These are phyloP conservation scores for Crepidotus variabilis DNA, from an alignment of 768 basidiomycete genomes.

Conservation along the genomic window DNA sequence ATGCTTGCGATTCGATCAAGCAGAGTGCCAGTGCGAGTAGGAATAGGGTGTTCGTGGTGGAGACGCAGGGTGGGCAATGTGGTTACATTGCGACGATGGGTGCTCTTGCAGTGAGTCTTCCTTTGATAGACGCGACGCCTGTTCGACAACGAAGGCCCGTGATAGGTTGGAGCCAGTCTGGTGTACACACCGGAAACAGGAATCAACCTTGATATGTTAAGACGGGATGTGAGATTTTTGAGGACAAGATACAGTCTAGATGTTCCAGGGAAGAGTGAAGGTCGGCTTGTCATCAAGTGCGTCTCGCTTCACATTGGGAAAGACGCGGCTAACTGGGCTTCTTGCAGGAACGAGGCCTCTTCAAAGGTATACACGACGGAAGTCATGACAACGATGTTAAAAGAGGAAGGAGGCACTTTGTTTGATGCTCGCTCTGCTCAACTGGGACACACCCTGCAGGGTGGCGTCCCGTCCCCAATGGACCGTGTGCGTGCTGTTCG, in stretches of 20 bases:
- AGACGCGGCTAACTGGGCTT: conserved; percentile 4
- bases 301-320: conserved; percentile 18
- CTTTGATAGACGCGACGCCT: neutral
- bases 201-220: conserved; percentile 77
- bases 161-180: conserved; percentile 83
- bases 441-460: conserved; percentile 95
- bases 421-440: conserved; percentile 97
- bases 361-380: conserved; percentile 90
- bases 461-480: conserved; percentile 91
- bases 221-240: conserved; percentile 84
- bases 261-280: conserved; percentile 85
- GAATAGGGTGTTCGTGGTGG: conserved; percentile 95
- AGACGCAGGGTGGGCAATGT: conserved; percentile 96
- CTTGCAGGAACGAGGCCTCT: conserved; percentile 73
- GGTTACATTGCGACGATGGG: conserved; percentile 96
- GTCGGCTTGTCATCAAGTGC: conserved; percentile 88
- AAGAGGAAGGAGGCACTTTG: conserved; percentile 87
- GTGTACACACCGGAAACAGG: conserved; percentile 94
- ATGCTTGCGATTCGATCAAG: conserved; percentile 97
- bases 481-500: conserved; percentile 91
- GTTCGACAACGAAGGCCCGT: neutral
- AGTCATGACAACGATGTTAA: conserved; percentile 89
- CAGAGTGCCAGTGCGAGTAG: conserved; percentile 96
- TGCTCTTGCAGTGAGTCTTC: conserved; percentile 78
- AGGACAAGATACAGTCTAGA: conserved; percentile 84